Evolutionary conservation across 163 green algal species (phyloP).

Genomic region (Scenedesmus sp.): DNA sequence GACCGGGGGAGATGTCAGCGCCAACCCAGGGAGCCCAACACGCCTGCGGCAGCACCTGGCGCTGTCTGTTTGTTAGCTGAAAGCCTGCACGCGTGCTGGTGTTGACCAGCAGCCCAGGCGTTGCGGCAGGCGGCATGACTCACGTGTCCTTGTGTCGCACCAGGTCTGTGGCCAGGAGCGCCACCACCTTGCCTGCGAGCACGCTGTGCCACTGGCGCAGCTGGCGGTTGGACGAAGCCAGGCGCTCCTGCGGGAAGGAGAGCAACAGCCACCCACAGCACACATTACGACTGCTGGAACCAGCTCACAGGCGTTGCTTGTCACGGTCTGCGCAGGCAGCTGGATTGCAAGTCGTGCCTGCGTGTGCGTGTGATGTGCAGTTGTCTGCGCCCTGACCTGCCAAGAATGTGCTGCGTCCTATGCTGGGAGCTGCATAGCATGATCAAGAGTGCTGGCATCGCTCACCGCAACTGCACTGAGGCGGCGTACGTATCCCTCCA

Average conservation of each 20-base stretch:
- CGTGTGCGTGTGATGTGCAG: neutral
- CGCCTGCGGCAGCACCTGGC: too few relatives aligned
- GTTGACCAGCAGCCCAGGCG: neutral
- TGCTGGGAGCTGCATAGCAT: neutral
- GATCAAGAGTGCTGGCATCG: neutral
- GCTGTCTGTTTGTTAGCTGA: too few relatives aligned
- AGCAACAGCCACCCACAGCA: neutral
- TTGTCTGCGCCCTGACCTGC: neutral
- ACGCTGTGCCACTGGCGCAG: slow-evolving; percentile 77
- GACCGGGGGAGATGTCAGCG: too few relatives aligned
- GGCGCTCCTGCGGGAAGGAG: slow-evolving; percentile 54
- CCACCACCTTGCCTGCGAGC: slow-evolving; percentile 75
- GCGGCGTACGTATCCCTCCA: slow-evolving; percentile 85
- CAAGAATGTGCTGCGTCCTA: neutral
- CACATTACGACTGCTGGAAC: too few relatives aligned
- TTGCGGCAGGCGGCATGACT: neutral
- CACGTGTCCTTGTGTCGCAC: slow-evolving; percentile 74
- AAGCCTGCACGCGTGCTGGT: too few relatives aligned
- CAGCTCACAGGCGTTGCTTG: too few relatives aligned
- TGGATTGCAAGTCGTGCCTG: neutral
- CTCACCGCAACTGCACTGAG: slow-evolving; percentile 70
- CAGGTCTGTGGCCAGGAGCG: slow-evolving; percentile 77
- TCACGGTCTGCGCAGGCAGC: neutral
- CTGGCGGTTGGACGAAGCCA: slow-evolving; percentile 81
- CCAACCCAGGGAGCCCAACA: too few relatives aligned